phyloP scores from a whole-genome alignment of 1,284 basidiomycete genomes.

The Trichosporon asahii region DNA sequence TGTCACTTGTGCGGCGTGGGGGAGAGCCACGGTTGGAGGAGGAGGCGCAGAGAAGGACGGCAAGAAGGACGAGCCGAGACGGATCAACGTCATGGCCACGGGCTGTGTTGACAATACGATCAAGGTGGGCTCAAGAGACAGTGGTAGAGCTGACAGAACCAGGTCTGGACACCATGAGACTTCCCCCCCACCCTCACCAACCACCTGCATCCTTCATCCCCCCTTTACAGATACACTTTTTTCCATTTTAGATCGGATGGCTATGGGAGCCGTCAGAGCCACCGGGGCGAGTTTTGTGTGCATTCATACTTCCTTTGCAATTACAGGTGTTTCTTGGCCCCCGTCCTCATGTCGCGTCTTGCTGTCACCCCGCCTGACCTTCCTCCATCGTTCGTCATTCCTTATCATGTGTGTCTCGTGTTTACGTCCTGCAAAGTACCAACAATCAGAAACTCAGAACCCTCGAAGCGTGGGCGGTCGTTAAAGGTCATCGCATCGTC shows the following conservation, averaged over 20 bases:
- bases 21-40: conserved; percentile 57
- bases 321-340: not conserved
- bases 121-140: conserved; percentile 39
- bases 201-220: not conserved
- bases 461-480: no score
- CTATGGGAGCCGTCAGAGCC: not conserved
- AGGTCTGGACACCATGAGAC: not conserved
- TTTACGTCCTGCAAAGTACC: not conserved
- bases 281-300: not conserved
- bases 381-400: no score
- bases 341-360: not conserved
- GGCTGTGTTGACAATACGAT: conserved; percentile 70
- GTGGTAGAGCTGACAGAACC: not conserved
- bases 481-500: not conserved
- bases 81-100: conserved; percentile 75
- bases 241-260: not conserved
- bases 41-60: conserved; percentile 24
- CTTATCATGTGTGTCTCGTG: not conserved
- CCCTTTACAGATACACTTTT: not conserved
- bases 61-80: conserved; percentile 56
- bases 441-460: not conserved
- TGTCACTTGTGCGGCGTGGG: conserved; percentile 77
- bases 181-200: no score
- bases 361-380: no score
- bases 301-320: not conserved